Conservation (phyloP, 331 rosid species). For the Arachis monticola region DNA sequence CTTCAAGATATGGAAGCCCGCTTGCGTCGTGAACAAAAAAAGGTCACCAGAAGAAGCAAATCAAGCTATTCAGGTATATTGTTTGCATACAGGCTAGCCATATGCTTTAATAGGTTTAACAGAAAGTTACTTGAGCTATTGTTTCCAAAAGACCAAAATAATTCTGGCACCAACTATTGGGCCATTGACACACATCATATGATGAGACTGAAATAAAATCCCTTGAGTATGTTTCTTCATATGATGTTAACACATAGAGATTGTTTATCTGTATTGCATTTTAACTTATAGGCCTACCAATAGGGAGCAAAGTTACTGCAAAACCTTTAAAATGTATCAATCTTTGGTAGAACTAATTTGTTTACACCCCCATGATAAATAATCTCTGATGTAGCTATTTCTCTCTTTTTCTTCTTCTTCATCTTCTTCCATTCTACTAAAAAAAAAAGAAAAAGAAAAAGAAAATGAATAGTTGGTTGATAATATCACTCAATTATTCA, state of each 20-base stretch:
- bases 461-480: not conserved
- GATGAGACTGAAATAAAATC: conserved; percentile 88
- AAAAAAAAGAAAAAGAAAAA: too few species aligned
- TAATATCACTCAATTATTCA: conserved; percentile 1
- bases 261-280: conserved; percentile 37
- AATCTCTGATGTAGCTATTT: not conserved
- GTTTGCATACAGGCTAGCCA: too few species aligned
- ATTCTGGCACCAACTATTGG: conserved; percentile 3
- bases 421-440: conserved; percentile 7
- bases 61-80: too few species aligned
- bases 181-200: conserved; percentile 30
- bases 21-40: conserved; percentile 85
- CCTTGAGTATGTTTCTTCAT: conserved; percentile 75
- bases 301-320: conserved; percentile 15
- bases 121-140: not conserved
- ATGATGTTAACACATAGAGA: not conserved
- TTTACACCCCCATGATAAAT: conserved; percentile 18
- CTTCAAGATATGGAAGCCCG: conserved; percentile 94
- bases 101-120: too few species aligned
- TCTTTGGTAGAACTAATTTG: conserved; percentile 2
- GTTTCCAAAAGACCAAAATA: not conserved
- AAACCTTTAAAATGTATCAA: conserved; percentile 32
- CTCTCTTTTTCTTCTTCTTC: not conserved
- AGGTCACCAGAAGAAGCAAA: conserved; percentile 73
- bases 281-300: conserved; percentile 26